Conservation (phyloP, 2,329 filamentous ascomycete species). For the Fusarium oxysporum region DNA sequence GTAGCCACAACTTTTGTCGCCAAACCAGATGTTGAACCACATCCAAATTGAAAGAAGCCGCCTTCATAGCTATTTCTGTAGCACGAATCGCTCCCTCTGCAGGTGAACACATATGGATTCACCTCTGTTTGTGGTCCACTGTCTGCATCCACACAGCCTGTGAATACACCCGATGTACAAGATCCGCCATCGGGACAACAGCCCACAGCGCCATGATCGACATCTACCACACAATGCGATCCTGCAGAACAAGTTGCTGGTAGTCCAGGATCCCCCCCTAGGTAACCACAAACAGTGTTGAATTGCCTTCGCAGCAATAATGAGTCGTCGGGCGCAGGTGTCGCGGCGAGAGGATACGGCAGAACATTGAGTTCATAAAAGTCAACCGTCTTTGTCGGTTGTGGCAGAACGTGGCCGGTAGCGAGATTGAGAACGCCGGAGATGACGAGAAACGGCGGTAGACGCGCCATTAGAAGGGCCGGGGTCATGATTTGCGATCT, state of each 20-base stretch:
- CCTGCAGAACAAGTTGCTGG: slow-evolving; percentile 69
- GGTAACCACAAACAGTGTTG: slow-evolving; percentile 69
- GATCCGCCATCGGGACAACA: slow-evolving; percentile 65
- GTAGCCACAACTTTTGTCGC: slow-evolving; percentile 62
- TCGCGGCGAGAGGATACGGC: slow-evolving; percentile 56
- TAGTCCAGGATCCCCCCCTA: slow-evolving; percentile 62
- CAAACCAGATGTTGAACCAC: slow-evolving; percentile 60
- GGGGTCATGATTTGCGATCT: slow-evolving; percentile 42
- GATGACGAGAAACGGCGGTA: slow-evolving; percentile 53
- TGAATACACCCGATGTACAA: slow-evolving; percentile 68
- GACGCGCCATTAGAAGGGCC: slow-evolving; percentile 49
- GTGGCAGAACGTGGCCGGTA: slow-evolving; percentile 55
- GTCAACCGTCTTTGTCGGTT: slow-evolving; percentile 54
- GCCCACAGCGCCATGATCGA: slow-evolving; percentile 61
- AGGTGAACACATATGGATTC: slow-evolving; percentile 69
- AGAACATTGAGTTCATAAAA: slow-evolving; percentile 54
- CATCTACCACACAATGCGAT: slow-evolving; percentile 68
- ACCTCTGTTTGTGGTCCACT: slow-evolving; percentile 62
- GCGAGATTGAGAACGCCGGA: slow-evolving; percentile 49
- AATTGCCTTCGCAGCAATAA: slow-evolving; percentile 56
- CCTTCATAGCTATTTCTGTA: slow-evolving; percentile 67
- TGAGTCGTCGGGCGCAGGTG: slow-evolving; percentile 50
- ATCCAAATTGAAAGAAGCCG: slow-evolving; percentile 68
- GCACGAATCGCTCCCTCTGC: slow-evolving; percentile 62
- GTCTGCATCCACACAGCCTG: slow-evolving; percentile 65